phyloP scores from a whole-genome alignment of 805 yeast genomes.

The Schizosaccharomyces octosporus region DNA sequence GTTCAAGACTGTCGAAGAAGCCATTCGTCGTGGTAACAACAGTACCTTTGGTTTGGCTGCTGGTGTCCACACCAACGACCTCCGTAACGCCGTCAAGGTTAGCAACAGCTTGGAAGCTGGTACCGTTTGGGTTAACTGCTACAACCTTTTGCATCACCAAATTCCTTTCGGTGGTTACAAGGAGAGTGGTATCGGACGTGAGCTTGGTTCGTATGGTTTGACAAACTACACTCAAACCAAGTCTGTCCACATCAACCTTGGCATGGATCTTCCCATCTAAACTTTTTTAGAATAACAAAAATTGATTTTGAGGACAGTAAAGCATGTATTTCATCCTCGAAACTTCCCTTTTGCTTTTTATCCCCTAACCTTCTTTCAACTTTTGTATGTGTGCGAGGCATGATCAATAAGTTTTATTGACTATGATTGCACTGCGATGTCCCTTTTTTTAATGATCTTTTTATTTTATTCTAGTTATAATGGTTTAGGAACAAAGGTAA shows the following conservation, averaged over 20 bases:
- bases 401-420: no score
- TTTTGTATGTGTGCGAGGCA: no score
- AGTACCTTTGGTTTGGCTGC: slow-evolving; percentile 73
- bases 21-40: slow-evolving; percentile 51
- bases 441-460: no score
- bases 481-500: no score
- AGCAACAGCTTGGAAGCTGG: slow-evolving; percentile 61
- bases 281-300: not conserved
- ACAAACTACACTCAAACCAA: slow-evolving; percentile 48
- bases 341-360: no score
- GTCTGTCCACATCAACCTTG: slow-evolving; percentile 51
- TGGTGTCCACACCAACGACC: slow-evolving; percentile 58
- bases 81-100: slow-evolving; percentile 53
- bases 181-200: slow-evolving; percentile 59
- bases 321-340: no score
- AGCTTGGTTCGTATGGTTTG: slow-evolving; percentile 52
- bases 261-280: slow-evolving; percentile 7
- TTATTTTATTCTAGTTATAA: no score
- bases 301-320: not conserved
- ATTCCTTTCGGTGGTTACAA: slow-evolving; percentile 69
- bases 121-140: slow-evolving; percentile 75
- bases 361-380: no score
- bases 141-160: slow-evolving; percentile 45
- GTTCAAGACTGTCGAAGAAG: slow-evolving; percentile 66
- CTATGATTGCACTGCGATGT: no score